Conservation (phyloP, 108 stramenopile species). For the Stephanodiscus triporus region DNA sequence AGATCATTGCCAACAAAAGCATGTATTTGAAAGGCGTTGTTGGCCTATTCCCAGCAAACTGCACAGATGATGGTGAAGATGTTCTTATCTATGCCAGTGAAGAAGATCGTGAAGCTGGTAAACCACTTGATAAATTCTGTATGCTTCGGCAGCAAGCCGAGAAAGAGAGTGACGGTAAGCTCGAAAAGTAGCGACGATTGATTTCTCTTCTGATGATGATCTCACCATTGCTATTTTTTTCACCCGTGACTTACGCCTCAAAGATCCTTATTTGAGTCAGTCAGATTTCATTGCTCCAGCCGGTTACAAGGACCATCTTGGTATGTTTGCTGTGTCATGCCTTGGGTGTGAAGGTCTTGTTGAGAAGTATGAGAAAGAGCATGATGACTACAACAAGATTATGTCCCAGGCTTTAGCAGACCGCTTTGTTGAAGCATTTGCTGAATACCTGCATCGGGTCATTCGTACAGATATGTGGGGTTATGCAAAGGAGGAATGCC, state of each 20-base stretch:
- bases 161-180: conserved; percentile 84
- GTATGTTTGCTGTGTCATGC: conserved; percentile 98
- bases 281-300: conserved; percentile 98
- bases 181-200: neutral
- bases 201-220: neutral
- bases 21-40: conserved; percentile 93
- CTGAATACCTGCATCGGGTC: conserved; percentile 97
- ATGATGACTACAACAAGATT: conserved; percentile 99
- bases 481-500: conserved; percentile 88
- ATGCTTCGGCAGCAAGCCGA: conserved; percentile 99
- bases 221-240: neutral
- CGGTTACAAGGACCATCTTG: conserved; percentile 95
- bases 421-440: conserved; percentile 99
- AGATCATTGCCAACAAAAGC: conserved; percentile 88
- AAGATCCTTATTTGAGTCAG: conserved; percentile 93
- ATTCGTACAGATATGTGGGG: conserved; percentile 98
- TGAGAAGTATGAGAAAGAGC: conserved; percentile 85
- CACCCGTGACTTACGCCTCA: neutral
- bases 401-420: conserved; percentile 99
- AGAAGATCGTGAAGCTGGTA: conserved; percentile 75
- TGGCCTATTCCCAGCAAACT: conserved; percentile 96
- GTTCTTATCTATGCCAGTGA: conserved; percentile 92
- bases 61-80: conserved; percentile 95
- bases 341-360: conserved; percentile 95
- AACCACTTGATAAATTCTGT: conserved; percentile 82